These are phyloP conservation scores for Lycium ferocissimum DNA, from an alignment of 257 asterid genomes.

Conservation along the genomic window DNA sequence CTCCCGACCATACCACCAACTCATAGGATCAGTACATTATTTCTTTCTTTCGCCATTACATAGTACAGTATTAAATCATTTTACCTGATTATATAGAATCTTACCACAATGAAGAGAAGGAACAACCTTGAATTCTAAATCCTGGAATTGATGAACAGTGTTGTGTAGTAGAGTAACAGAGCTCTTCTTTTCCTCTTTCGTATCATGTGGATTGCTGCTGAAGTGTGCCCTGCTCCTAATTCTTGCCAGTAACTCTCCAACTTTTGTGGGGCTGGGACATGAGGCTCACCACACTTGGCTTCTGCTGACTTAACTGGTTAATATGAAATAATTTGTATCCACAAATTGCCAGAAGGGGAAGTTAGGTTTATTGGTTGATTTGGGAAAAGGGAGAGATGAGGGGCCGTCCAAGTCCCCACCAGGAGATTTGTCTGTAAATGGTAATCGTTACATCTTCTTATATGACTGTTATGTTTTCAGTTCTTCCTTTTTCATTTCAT, in stretches of 20 bases:
- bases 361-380: slow-evolving; percentile 17
- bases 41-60: background rate
- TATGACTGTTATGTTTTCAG: no score
- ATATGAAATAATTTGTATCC: slow-evolving; percentile 21
- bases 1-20: slow-evolving; percentile 22
- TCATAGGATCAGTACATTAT: slow-evolving; percentile 23
- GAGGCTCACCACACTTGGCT: slow-evolving; percentile 4
- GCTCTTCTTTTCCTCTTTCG: background rate
- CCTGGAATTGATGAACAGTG: no score
- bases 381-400: slow-evolving; percentile 25
- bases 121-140: background rate
- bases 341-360: background rate
- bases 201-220: background rate
- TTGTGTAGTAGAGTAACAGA: no score
- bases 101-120: slow-evolving; percentile 21
- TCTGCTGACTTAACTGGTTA: background rate
- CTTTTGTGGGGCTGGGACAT: background rate
- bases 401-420: background rate
- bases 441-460: background rate
- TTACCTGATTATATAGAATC: background rate
- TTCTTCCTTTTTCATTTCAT: background rate
- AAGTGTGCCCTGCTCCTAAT: background rate
- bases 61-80: background rate
- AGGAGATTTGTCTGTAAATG: slow-evolving; percentile 34
- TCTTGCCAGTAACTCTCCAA: background rate